Evolutionary conservation across 2,329 filamentous ascomycete genomes (phyloP), one percentile per base, ranked within the genome.

Genomic region (Paraphoma sp.): DNA sequence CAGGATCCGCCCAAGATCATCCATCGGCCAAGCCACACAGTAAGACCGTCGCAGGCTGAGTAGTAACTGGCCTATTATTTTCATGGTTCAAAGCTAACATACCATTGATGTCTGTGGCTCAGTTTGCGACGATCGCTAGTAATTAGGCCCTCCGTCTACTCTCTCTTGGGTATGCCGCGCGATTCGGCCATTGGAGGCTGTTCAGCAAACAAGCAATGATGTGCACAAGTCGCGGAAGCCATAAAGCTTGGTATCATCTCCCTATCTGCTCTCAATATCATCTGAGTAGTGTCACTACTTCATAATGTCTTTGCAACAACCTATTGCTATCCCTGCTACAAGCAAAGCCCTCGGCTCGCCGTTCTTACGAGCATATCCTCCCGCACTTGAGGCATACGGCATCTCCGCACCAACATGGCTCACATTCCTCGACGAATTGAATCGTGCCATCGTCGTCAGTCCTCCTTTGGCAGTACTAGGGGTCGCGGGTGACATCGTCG

Each of bases 281-380:
- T 5, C 5, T 36, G 10, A 36, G 10, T 36, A 3, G 7, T 36
- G 33, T 14, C 14, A 3, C 6, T 36, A 3, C 33, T 14, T 36
- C 33, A 36, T 36, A 10, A 36, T 36, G 33, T 36, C 33, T 36
- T 30, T 49, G 18, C 45, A 49, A 30, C 45, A 45, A 31, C 46
- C 47, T 16, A 46, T 54, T 31, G 52, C 46, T 31, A 54, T 54
- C 12, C 54, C 45, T 9, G 49, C 54, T 14, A 44, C 55, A 18
- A n/a, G 12, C 48, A 23, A 44, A 29, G 23, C 36, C 7, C 18
- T 52, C 4, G 54, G 54, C 30, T 52, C 48, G 16, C 54, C 54
- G 18, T 57, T 57, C 45, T 18, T 52, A 12, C 28, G 54, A 16
- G 54, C 54, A n/a, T 57, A 57, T 30, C 54, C 54, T 7, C 30